Evolutionary conservation across 2,329 filamentous ascomycete species (phyloP).

Genomic region (Emergomyces africanus): DNA sequence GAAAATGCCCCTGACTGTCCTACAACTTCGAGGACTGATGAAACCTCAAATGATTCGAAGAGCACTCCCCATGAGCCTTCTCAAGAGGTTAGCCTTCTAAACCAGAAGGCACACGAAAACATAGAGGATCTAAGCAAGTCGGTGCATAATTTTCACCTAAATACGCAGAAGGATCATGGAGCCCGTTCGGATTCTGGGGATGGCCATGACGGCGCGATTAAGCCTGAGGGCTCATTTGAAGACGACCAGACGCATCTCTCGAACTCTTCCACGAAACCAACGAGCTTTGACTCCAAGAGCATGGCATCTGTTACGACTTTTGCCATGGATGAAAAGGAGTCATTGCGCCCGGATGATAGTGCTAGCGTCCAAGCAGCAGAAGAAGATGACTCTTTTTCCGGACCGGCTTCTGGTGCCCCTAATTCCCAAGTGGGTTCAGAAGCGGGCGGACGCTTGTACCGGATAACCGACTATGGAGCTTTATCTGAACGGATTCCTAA

Average conservation of each 20-base stretch:
- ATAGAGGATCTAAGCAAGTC: constrained; percentile 21
- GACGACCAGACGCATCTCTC: constrained; percentile 40
- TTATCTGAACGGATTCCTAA: constrained; percentile 17
- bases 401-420: constrained; percentile 60
- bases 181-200: constrained; percentile 15
- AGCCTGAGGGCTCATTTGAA: constrained; percentile 27
- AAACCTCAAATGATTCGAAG: constrained; percentile 11
- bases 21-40: constrained; percentile 8
- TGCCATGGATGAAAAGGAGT: constrained; percentile 94
- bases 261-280: constrained; percentile 61
- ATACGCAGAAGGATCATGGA: constrained; percentile 5
- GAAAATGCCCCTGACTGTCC: constrained; percentile 10
- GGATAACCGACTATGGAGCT: constrained; percentile 30
- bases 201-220: constrained; percentile 19
- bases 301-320: constrained; percentile 90
- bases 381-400: constrained; percentile 74
- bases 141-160: constrained; percentile 23
- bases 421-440: constrained; percentile 76
- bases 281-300: constrained; percentile 86
- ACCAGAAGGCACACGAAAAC: constrained; percentile 13
- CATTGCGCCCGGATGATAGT: constrained; percentile 84
- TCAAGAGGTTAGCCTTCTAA: constrained; percentile 11
- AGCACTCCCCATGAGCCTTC: constrained; percentile 9
- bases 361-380: constrained; percentile 84
- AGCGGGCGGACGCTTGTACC: constrained; percentile 48